These are phyloP conservation scores for Schwanniomyces polymorphus DNA, from an alignment of 805 yeast species.

Conservation along the genomic window DNA sequence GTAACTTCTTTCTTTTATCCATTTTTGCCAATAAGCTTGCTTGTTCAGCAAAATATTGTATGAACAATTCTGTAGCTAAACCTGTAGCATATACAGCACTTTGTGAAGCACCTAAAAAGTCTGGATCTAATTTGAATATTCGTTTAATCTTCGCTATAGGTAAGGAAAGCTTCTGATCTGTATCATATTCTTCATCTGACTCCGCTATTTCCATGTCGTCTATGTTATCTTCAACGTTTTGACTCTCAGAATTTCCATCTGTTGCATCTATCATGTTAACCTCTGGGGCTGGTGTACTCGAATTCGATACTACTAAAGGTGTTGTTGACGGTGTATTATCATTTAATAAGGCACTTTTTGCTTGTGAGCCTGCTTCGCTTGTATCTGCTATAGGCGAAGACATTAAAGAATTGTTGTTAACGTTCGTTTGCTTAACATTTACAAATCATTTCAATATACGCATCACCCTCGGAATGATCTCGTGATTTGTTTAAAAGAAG, in stretches of 20 bases:
- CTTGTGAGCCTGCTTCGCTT: constrained; percentile 7
- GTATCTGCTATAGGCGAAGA: constrained; percentile 10
- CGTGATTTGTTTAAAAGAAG: background rate
- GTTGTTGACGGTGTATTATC: constrained; percentile 21
- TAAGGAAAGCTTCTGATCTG: constrained; percentile 34
- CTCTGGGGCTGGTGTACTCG: constrained; percentile 8
- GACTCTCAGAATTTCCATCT: background rate
- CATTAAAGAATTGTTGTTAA: constrained; percentile 1
- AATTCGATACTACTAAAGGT: constrained; percentile 11
- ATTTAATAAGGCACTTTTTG: constrained; percentile 2
- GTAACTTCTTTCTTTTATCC: constrained; percentile 67
- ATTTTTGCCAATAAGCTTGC: constrained; percentile 65
- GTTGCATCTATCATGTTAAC: constrained; percentile 4
- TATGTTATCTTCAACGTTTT: background rate
- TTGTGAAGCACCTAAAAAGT: constrained; percentile 63
- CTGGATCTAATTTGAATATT: constrained; percentile 75
- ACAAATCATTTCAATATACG: background rate
- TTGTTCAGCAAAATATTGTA: constrained; percentile 69
- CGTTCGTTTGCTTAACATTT: background rate
- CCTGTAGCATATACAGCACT: constrained; percentile 75
- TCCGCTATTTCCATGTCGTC: constrained; percentile 8
- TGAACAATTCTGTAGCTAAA: constrained; percentile 74
- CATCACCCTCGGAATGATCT: background rate
- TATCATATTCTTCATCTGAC: constrained; percentile 24
- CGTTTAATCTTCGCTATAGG: constrained; percentile 72